Conservation (phyloP, 2,329 filamentous ascomycete genomes). For the Aureobasidium sp. region DNA sequence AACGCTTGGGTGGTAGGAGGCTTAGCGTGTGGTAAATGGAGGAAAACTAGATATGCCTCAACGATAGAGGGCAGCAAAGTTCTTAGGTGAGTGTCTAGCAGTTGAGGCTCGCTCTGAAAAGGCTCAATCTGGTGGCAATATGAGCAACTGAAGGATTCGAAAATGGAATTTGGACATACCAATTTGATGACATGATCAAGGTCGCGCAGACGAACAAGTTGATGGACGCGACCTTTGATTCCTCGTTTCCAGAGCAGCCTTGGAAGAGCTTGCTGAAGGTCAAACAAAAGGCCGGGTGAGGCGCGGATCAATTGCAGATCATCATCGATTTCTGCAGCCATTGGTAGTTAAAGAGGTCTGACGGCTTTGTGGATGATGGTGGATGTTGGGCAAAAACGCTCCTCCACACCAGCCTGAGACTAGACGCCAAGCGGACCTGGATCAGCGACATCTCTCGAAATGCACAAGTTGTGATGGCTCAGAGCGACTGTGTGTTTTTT, state of each 20-base stretch:
- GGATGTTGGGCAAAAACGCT: no score
- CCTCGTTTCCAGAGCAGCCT: slow-evolving; percentile 33
- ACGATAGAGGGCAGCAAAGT: slow-evolving; percentile 67
- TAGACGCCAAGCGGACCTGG: no score
- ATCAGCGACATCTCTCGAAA: no score
- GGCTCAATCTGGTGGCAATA: slow-evolving; percentile 56
- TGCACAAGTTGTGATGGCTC: no score
- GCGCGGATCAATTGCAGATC: slow-evolving; percentile 41
- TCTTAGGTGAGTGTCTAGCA: slow-evolving; percentile 78
- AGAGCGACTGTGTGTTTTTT: no score
- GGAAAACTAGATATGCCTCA: slow-evolving; percentile 64
- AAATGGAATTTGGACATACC: slow-evolving; percentile 21
- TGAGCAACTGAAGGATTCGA: neutral
- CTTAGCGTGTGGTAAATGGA: slow-evolving; percentile 35
- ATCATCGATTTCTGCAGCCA: slow-evolving; percentile 27
- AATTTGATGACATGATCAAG: slow-evolving; percentile 34
- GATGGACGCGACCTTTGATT: slow-evolving; percentile 28
- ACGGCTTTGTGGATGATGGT: no score
- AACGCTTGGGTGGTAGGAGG: neutral
- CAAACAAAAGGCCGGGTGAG: slow-evolving; percentile 30
- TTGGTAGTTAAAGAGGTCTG: no score
- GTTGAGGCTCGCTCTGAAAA: slow-evolving; percentile 91
- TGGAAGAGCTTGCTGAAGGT: slow-evolving; percentile 38
- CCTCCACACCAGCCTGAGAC: no score
- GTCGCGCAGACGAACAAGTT: slow-evolving; percentile 34